phyloP scores from a whole-genome alignment of 2,329 filamentous ascomycete species.

The Xylaria digitata region DNA sequence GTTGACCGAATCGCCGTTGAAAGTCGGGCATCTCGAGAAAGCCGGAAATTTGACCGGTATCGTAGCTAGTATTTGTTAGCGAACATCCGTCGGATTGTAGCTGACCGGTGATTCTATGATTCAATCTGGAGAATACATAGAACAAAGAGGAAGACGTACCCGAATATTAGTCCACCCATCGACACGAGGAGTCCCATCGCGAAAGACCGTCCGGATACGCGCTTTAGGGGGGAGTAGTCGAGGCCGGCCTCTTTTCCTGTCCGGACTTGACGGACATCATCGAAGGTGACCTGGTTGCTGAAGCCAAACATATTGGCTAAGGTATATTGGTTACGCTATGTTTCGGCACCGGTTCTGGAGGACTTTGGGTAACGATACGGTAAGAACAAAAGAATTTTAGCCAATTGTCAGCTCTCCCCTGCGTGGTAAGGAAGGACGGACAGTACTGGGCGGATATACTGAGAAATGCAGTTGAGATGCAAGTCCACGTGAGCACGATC shows the following conservation, averaged over 20 bases:
- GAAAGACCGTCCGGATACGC: constrained; percentile 35
- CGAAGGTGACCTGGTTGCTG: constrained; percentile 53
- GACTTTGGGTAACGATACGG: not conserved
- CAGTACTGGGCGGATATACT: not conserved
- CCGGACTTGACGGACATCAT: constrained; percentile 55
- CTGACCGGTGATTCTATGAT: not conserved
- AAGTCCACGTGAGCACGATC: constrained; percentile 28
- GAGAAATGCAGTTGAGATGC: constrained; percentile 14
- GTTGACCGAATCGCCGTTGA: constrained; percentile 61
- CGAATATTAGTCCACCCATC: constrained; percentile 40
- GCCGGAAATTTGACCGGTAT: constrained; percentile 66
- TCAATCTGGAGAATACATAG: not conserved
- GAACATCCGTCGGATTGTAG: not conserved
- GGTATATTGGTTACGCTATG: constrained; percentile 4
- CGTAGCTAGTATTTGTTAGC: constrained; percentile 51
- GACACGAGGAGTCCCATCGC: constrained; percentile 38
- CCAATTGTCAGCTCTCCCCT: constrained; percentile 1
- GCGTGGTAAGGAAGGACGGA: not conserved
- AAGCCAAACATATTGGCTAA: constrained; percentile 42
- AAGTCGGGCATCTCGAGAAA: constrained; percentile 70
- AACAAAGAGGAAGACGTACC: constrained; percentile 28
- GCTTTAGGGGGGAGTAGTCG: constrained; percentile 57
- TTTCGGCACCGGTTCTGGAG: not conserved
- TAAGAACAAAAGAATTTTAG: not conserved
- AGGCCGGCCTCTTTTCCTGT: constrained; percentile 55